phyloP scores from a whole-genome alignment of 192 early-diverging fungal genomes.

The Tieghemiomyces parasiticus region DNA sequence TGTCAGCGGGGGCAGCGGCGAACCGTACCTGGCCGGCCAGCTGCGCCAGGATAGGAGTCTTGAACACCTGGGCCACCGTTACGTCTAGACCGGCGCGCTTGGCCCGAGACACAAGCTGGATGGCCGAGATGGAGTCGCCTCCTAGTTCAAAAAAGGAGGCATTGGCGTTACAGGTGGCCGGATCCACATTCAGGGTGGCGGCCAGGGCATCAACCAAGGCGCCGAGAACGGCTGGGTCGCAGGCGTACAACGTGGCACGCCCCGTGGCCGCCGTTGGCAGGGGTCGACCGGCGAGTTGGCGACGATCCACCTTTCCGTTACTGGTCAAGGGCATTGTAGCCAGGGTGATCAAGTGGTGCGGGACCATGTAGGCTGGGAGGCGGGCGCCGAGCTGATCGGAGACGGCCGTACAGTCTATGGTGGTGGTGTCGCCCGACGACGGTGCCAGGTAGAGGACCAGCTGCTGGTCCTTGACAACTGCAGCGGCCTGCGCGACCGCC shows the following conservation, averaged over 20 bases:
- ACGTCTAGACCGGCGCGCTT: neutral
- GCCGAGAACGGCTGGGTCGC: neutral
- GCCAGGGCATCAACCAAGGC: neutral
- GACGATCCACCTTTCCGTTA: neutral
- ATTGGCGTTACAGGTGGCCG: neutral
- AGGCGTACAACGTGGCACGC: no score
- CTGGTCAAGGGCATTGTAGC: constrained; percentile 3
- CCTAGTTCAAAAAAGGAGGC: constrained; percentile 24
- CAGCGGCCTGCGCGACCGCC: constrained; percentile 13
- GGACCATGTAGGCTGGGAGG: constrained; percentile 8
- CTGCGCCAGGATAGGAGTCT: constrained; percentile 1
- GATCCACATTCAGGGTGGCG: neutral
- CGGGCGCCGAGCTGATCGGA: neutral
- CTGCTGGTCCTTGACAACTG: constrained; percentile 14
- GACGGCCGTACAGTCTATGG: neutral
- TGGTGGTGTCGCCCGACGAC: no score
- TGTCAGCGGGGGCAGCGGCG: neutral
- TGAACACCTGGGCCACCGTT: constrained; percentile 9
- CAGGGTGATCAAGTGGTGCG: neutral
- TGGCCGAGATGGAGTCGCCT: constrained; percentile 21
- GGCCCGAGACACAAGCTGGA: constrained; percentile 7
- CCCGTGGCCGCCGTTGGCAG: neutral
- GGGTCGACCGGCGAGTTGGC: neutral
- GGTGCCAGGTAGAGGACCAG: constrained; percentile 22
- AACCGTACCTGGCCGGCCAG: neutral